A percentile compares a stretch with the other conserved stretches of the same genome.
phyloP scores from a whole-genome alignment of 2,329 filamentous ascomycete genomes.

The Cladosporium sp. region DNA sequence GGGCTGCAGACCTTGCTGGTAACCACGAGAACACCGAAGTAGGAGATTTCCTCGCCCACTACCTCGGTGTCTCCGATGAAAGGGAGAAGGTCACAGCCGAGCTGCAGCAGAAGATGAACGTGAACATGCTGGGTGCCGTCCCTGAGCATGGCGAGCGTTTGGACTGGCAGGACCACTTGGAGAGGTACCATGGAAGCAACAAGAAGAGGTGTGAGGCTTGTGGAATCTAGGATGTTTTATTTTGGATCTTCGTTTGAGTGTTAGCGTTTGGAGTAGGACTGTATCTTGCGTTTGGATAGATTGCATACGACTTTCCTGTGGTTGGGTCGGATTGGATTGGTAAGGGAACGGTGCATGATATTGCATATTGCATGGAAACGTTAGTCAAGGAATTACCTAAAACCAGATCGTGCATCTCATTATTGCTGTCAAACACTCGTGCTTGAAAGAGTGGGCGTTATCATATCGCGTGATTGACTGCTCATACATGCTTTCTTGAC shows the following conservation, averaged over 20 bases:
- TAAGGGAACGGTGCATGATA: no score
- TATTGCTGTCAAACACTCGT: no score
- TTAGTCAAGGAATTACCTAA: no score
- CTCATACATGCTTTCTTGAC: no score
- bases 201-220: slow-evolving; percentile 18
- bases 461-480: no score
- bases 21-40: slow-evolving; percentile 96
- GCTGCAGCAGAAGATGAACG: slow-evolving; percentile 56
- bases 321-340: no score
- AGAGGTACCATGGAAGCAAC: slow-evolving; percentile 30
- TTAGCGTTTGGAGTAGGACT: not conserved
- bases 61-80: slow-evolving; percentile 77
- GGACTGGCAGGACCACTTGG: slow-evolving; percentile 45
- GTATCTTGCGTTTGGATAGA: not conserved
- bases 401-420: no score
- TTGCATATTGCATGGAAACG: no score
- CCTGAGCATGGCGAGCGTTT: slow-evolving; percentile 39
- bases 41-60: slow-evolving; percentile 73
- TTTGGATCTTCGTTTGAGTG: not conserved
- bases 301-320: not conserved
- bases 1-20: slow-evolving; percentile 62
- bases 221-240: not conserved
- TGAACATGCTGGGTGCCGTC: slow-evolving; percentile 41
- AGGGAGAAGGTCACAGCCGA: slow-evolving; percentile 73
- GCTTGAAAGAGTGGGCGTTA: no score